These are phyloP conservation scores for Aspergillus persii DNA, from an alignment of 2,329 filamentous ascomycete species.

Conservation along the genomic window DNA sequence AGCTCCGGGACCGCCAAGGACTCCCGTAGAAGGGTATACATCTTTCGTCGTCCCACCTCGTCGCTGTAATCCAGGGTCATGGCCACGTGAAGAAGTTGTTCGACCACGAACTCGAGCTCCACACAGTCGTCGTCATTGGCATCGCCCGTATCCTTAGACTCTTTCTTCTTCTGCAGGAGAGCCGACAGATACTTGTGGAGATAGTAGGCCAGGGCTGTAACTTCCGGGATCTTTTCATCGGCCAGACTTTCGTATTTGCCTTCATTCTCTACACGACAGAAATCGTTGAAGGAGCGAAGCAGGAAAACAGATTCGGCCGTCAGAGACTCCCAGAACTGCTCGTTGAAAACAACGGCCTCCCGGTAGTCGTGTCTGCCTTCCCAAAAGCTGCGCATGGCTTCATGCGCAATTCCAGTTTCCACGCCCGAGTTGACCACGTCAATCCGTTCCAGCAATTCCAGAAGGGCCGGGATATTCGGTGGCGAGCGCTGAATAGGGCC, in stretches of 20 bases:
- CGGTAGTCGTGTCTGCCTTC: slow-evolving; percentile 69
- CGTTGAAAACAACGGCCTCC: slow-evolving; percentile 45
- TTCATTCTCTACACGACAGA: slow-evolving; percentile 72
- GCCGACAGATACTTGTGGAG: slow-evolving; percentile 73
- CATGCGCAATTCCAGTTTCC: slow-evolving; percentile 84
- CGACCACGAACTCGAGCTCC: slow-evolving; percentile 91
- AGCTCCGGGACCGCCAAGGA: slow-evolving; percentile 81
- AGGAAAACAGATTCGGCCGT: slow-evolving; percentile 85
- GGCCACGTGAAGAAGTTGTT: slow-evolving; percentile 90
- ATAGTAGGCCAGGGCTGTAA: slow-evolving; percentile 85
- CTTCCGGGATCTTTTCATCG: slow-evolving; percentile 93
- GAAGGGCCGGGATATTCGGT: slow-evolving; percentile 75
- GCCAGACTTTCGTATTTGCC: slow-evolving; percentile 71
- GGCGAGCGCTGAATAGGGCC: slow-evolving; percentile 53
- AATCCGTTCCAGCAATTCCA: slow-evolving; percentile 89
- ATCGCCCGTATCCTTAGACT: slow-evolving; percentile 50
- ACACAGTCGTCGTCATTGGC: slow-evolving; percentile 78
- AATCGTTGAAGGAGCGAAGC: slow-evolving; percentile 89
- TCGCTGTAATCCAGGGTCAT: slow-evolving; percentile 95
- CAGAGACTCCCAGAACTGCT: slow-evolving; percentile 47
- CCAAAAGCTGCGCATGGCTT: slow-evolving; percentile 97
- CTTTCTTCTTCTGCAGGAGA: slow-evolving; percentile 42
- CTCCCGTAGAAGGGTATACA: slow-evolving; percentile 88
- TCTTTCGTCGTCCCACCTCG: slow-evolving; percentile 89
- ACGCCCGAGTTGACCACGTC: slow-evolving; percentile 87